Evolutionary conservation across 805 yeast species (phyloP), one percentile per base, ranked within the genome.

Genomic region (Kluyveromyces aestuarii): DNA sequence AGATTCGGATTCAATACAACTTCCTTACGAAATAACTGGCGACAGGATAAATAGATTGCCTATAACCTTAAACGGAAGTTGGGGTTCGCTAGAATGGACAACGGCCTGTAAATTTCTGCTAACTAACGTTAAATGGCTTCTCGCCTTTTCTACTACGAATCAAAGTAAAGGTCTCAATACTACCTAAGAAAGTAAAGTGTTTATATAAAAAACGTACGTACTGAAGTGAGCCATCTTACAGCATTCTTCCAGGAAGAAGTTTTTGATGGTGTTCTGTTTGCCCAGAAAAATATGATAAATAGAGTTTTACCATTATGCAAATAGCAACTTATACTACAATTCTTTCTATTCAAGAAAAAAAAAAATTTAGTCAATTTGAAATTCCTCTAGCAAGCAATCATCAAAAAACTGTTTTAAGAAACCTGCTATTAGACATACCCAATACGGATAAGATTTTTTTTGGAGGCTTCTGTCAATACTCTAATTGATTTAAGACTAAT

Each of bases 71-170:
- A 78, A 86, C 1, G 76, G 86, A 2, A 71, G 74, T 50, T 67
- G 74, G 3, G 77, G 83, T 0, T 83, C 82, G 61, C 79, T 80
- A 41, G 87, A 84, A 52, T 90, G 98, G 98, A 87, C 96, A 0
- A 78, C 83, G 25, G 91, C 95, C 1, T 89, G 96, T 67, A 84
- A 85, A 57, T 85, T 81, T 59, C 70, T 91, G 11, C 68, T 90
- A 44, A 86, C 93, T 0, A 80, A 91, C 58, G 73, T 80, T 30
- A 88, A 87, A 60, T 91, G 96, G 96, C 74, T 91, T 8, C 67
- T 90, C 48, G 83, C 90, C 4, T 88, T 82, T 60, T 79, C 87
- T n/a, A 43, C 45, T 6, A 27, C 45, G 9, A n/a, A 17, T 8
- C 35, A 30, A 13, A 30, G 2, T 7, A 30, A 13, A 8, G 14